These are phyloP conservation scores for Closterium sp. DNA, from an alignment of 139 green algal species.

Conservation along the genomic window DNA sequence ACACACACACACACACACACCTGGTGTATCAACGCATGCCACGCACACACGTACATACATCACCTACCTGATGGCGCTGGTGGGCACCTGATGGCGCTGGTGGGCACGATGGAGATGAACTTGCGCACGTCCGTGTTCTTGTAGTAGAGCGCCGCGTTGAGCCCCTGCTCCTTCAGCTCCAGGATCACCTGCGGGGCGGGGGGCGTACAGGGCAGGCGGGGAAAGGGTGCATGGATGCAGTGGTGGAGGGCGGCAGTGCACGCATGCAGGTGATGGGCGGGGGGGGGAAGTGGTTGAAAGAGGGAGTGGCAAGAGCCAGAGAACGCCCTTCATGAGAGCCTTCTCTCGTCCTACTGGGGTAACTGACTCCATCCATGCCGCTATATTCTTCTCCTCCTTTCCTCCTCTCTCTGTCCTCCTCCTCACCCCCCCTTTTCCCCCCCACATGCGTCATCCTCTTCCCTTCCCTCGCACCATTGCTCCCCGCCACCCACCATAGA, in stretches of 20 bases:
- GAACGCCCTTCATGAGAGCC: no score
- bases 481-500: no score
- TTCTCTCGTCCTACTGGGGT: no score
- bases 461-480: no score
- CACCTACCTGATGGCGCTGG: background rate
- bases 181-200: constrained; percentile 39
- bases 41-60: background rate
- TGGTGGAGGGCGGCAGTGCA: no score
- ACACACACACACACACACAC: no score
- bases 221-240: background rate
- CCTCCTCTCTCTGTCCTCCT: background rate
- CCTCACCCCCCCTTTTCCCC: no score
- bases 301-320: background rate
- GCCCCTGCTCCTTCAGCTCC: constrained; percentile 67
- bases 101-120: constrained; percentile 94
- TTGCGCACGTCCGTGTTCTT: constrained; percentile 83
- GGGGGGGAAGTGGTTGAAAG: background rate
- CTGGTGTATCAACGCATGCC: constrained; percentile 12
- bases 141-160: constrained; percentile 98
- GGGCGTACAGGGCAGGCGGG: background rate
- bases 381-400: no score
- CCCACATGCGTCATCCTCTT: no score
- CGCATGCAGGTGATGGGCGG: background rate
- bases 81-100: constrained; percentile 79
- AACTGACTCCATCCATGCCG: no score